Evolutionary conservation across 2,329 filamentous ascomycete species (phyloP).

Genomic region (Xylariaceae sp.): DNA sequence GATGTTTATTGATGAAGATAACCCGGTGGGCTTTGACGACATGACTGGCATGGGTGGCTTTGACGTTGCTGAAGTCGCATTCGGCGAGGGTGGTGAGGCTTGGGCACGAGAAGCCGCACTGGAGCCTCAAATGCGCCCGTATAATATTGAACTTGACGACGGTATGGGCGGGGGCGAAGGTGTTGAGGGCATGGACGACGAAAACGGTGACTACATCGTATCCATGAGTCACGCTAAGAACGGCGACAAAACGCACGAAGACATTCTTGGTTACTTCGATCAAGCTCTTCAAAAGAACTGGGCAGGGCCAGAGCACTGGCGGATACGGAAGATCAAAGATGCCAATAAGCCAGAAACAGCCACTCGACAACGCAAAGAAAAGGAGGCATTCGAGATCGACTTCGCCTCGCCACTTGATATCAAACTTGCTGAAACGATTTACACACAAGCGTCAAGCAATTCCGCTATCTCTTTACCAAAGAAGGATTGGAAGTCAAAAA

Average conservation of each 20-base stretch:
- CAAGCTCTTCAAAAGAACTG: conserved; percentile 96
- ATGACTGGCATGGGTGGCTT: conserved; percentile 77
- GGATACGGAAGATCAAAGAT: conserved; percentile 91
- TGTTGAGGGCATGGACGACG: conserved; percentile 63
- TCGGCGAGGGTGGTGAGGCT: conserved; percentile 93
- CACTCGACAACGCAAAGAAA: conserved; percentile 82
- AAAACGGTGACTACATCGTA: conserved; percentile 77
- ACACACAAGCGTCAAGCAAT: conserved; percentile 81
- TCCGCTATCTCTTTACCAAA: conserved; percentile 85
- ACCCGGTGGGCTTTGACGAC: conserved; percentile 80
- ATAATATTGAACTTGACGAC: conserved; percentile 66
- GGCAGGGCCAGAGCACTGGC: conserved; percentile 98
- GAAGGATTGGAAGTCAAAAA: conserved; percentile 95
- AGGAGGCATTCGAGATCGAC: conserved; percentile 94
- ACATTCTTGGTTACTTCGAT: conserved; percentile 98
- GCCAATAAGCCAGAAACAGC: conserved; percentile 67
- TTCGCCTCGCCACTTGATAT: conserved; percentile 79
- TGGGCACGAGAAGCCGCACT: conserved; percentile 92
- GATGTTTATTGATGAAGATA: conserved; percentile 86
- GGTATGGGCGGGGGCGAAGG: conserved; percentile 59
- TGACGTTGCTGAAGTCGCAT: conserved; percentile 74
- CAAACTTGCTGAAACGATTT: conserved; percentile 75
- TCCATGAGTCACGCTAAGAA: conserved; percentile 75
- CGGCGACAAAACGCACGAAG: conserved; percentile 78
- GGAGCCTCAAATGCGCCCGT: conserved; percentile 84